A percentile compares a stretch with the other conserved stretches of the same genome.
Evolutionary conservation across 495 filamentous ascomycete species (phyloP).

Genomic region (Talaromyces proteolyticus): DNA sequence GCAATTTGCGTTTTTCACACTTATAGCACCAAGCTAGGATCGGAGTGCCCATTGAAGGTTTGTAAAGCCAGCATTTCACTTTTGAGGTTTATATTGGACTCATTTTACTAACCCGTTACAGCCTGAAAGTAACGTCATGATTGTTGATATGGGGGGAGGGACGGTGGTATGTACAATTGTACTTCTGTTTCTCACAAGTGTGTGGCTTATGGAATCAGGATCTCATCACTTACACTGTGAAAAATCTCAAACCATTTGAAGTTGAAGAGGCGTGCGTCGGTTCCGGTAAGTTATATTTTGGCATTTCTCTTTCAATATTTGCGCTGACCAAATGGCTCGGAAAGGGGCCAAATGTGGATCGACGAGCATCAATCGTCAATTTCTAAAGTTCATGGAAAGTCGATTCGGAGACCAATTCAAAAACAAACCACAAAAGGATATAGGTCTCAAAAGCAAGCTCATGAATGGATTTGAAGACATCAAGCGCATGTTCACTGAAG

Average conservation of each 20-base stretch:
- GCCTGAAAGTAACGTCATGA: conserved; percentile 12
- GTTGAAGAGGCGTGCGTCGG: conserved; percentile 14
- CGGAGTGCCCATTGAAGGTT: background rate
- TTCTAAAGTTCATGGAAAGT: conserved; percentile 34
- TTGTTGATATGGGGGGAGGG: conserved; percentile 31
- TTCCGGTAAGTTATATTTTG: conserved; percentile 9
- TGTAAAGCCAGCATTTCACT: background rate
- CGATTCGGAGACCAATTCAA: conserved; percentile 18
- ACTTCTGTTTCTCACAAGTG: too few relatives aligned
- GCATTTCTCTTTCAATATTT: background rate
- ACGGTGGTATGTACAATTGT: conserved; percentile 24
- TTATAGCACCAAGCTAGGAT: background rate
- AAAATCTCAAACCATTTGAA: conserved; percentile 17
- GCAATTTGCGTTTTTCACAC: conserved; percentile 5
- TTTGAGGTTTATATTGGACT: background rate
- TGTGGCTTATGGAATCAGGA: conserved; percentile 5
- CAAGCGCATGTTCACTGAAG: conserved; percentile 16
- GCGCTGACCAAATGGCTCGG: background rate
- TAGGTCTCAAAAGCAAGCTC: conserved; percentile 13
- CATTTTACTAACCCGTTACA: background rate
- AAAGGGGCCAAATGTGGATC: conserved; percentile 46
- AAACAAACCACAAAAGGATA: conserved; percentile 5
- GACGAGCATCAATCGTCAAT: conserved; percentile 44
- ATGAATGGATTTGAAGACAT: conserved; percentile 18
- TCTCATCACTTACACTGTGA: conserved; percentile 31